phyloP scores from a whole-genome alignment of 176 grass and related monocot species.

The Eleusine indica region DNA sequence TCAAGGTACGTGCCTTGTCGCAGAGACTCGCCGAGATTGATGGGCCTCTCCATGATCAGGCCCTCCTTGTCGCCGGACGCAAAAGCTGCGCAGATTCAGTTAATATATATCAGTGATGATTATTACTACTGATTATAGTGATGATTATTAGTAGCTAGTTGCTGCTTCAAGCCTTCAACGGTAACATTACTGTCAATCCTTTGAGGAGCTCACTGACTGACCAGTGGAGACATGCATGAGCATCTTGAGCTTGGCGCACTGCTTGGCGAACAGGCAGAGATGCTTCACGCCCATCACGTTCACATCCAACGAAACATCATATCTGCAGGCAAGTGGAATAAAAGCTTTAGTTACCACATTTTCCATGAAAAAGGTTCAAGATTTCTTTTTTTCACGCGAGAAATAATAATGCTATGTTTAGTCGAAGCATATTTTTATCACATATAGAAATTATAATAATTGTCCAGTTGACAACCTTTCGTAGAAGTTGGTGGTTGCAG shows the following conservation, averaged over 20 bases:
- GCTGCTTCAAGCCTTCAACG: too few species aligned
- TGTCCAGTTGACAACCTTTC: conserved; percentile 39
- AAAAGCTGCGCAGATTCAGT: conserved; percentile 31
- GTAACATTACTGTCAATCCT: too few species aligned
- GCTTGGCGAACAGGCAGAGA: conserved; percentile 66
- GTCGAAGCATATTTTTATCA: too few species aligned
- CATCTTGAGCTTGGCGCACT: conserved; percentile 63
- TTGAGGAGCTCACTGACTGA: neutral
- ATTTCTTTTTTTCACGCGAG: too few species aligned
- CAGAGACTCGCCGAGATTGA: conserved; percentile 58
- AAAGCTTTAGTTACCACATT: too few species aligned
- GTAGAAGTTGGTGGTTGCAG: conserved; percentile 79
- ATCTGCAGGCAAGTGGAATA: conserved; percentile 18
- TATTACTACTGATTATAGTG: too few species aligned
- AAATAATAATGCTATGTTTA: too few species aligned
- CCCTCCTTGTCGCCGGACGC: conserved; percentile 38
- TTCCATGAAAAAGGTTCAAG: neutral
- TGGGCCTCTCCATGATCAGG: conserved; percentile 65
- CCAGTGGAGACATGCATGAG: conserved; percentile 86
- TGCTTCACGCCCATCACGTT: conserved; percentile 66
- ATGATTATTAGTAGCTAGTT: too few species aligned
- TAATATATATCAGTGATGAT: too few species aligned
- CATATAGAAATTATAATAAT: too few species aligned
- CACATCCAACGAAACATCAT: conserved; percentile 61
- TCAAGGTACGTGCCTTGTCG: conserved; percentile 57